A percentile compares a stretch with the other conserved stretches of the same genome.
Conservation (phyloP, 352 stramenopile genomes). For the Globisporangium splendens region DNA sequence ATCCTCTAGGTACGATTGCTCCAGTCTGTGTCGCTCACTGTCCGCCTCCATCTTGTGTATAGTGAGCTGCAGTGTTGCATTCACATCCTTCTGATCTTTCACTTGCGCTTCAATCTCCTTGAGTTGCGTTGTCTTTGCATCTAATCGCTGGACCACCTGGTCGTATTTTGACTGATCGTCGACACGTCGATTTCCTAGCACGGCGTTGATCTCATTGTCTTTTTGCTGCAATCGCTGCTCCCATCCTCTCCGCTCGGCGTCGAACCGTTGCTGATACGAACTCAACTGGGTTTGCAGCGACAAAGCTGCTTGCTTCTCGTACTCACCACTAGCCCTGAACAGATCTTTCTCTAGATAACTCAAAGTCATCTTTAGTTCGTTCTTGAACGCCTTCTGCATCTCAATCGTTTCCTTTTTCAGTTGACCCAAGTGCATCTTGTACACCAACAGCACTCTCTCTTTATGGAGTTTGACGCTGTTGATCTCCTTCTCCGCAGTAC, state of each 20-base stretch:
- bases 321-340: constrained; percentile 14
- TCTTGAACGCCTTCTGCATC: constrained; percentile 25
- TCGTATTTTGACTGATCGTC: constrained; percentile 62
- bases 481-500: constrained; percentile 21
- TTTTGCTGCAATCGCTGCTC: constrained; percentile 34
- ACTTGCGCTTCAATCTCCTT: constrained; percentile 25
- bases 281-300: constrained; percentile 19
- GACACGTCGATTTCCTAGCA: constrained; percentile 39
- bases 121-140: constrained; percentile 38
- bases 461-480: constrained; percentile 19
- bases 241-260: constrained; percentile 45
- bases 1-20: constrained; percentile 39
- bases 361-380: constrained; percentile 29
- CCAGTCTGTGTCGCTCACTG: constrained; percentile 18
- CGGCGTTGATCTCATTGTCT: constrained; percentile 43
- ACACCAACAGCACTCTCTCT: constrained; percentile 25
- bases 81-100: constrained; percentile 20
- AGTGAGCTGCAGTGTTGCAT: constrained; percentile 22
- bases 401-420: constrained; percentile 28
- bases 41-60: constrained; percentile 42
- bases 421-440: constrained; percentile 24
- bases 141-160: constrained; percentile 33
- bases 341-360: constrained; percentile 31
- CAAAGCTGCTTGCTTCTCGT: constrained; percentile 21
- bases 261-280: constrained; percentile 22